Conservation (phyloP, 2,329 filamentous ascomycete genomes). For the Diaporthe velutina region DNA sequence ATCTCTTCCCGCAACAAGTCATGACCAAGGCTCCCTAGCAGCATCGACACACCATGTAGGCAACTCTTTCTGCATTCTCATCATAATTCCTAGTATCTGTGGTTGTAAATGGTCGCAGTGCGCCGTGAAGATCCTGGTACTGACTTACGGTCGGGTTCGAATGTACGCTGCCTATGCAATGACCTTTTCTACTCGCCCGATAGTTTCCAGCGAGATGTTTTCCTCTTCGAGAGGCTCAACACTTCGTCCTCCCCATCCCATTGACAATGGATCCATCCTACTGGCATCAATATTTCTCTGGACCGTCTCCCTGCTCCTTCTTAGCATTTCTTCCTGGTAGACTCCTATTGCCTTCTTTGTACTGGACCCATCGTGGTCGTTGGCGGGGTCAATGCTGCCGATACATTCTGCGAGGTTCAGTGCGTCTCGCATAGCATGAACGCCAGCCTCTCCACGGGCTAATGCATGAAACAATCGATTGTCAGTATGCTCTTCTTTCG, state of each 20-base stretch:
- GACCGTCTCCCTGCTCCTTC: not conserved
- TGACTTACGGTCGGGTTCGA: not conserved
- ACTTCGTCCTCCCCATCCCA: slow-evolving; percentile 12
- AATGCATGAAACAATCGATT: not conserved
- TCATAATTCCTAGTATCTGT: not conserved
- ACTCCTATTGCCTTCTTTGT: not conserved
- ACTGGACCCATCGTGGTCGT: not conserved
- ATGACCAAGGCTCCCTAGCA: no score
- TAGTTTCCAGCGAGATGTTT: not conserved
- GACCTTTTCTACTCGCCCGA: not conserved
- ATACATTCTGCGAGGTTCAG: slow-evolving; percentile 1
- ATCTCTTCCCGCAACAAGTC: no score
- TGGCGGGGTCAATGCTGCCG: not conserved
- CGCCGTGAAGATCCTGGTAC: not conserved
- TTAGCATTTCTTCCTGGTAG: not conserved
- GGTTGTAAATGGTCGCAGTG: not conserved
- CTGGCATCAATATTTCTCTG: not conserved
- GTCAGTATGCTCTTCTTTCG: not conserved
- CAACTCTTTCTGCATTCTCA: no score
- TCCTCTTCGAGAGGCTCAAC: not conserved
- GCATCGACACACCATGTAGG: no score
- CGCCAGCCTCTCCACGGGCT: slow-evolving; percentile 16
- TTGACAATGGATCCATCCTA: not conserved
- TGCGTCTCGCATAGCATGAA: slow-evolving; percentile 1
- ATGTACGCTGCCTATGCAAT: not conserved